Evolutionary conservation across 768 basidiomycete species (phyloP).

Genomic region (Pleurotus sapidus): DNA sequence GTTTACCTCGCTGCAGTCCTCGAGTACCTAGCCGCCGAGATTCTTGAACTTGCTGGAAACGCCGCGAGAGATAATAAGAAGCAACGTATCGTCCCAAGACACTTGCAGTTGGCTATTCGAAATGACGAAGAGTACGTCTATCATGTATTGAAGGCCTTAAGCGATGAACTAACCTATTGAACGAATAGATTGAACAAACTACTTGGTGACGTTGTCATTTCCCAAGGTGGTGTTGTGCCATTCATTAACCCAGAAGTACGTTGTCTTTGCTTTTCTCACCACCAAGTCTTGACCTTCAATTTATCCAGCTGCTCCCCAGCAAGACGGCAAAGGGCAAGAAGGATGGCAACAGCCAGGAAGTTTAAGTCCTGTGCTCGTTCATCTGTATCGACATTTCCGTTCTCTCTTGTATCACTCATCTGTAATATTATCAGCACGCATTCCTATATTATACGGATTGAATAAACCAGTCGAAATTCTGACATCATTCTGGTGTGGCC

Average conservation of each 20-base stretch:
- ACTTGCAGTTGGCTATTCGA: conserved; percentile 88
- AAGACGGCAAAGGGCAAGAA: conserved; percentile 44
- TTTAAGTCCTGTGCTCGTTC: conserved; percentile 20
- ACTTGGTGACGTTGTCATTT: conserved; percentile 79
- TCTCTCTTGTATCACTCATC: neutral
- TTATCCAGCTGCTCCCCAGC: conserved; percentile 35
- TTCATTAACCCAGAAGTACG: conserved; percentile 50
- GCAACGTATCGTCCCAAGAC: conserved; percentile 92
- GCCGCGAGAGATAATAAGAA: conserved; percentile 85
- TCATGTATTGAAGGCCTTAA: neutral
- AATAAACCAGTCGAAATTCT: too few species aligned
- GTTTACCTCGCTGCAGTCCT: conserved; percentile 91
- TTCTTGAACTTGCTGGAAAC: conserved; percentile 89
- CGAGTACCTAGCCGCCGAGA: conserved; percentile 91
- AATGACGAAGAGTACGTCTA: conserved; percentile 76
- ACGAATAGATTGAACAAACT: conserved; percentile 66
- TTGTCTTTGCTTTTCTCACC: neutral
- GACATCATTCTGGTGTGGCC: too few species aligned
- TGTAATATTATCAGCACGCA: neutral
- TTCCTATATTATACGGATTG: neutral
- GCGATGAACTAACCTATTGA: neutral
- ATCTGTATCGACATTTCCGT: neutral
- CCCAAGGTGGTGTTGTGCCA: conserved; percentile 84
- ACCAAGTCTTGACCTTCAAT: neutral
- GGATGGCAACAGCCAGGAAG: conserved; percentile 41